Evolutionary conservation across 1,284 basidiomycete species (phyloP), one percentile per base, ranked within the genome.

Genomic region (Malassezia sp.): DNA sequence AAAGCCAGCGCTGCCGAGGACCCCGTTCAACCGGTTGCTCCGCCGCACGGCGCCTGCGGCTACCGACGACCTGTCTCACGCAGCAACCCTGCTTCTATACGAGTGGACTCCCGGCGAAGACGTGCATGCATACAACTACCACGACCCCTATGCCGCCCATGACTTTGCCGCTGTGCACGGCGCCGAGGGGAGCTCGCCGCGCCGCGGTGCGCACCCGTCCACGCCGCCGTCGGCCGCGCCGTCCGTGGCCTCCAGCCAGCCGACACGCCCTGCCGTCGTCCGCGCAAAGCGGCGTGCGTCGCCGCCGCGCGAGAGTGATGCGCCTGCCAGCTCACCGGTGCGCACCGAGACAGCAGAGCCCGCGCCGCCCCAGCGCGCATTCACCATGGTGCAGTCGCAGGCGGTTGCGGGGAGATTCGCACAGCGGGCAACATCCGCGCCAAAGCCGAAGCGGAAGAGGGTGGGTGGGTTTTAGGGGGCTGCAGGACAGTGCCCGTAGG

Each of bases 401-500:
- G 23, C 24, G 8, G 48, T 34, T 31, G 42, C 42, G 2, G 48
- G 48, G 14, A 36, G 48, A 20, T 50, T 43, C 24, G 48, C 30
- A 5, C 42, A 40, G 38, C 36, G 41, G 8, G 8, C 42, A 4
- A 8, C 31, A 6, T 24, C 24, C 2, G 18, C 15, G 3, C 12
- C 33, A 14, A 18, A 32, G 22, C 37, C 42, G 4, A 42, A 32
- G 38, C 42, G 42, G 15, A 39, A 38, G 27, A 50, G 45, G 31
- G 20, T 45, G 32, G 43, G 48, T 15, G 48, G 48, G 5, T 50
- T 50, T 26, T 50, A 44, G 36, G 5, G n/a, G n/a, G n/a, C n/a
- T n/a, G n/a, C 12, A n/a, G n/a, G n/a, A n/a, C n/a, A n/a, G n/a
- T n/a, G n/a, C n/a, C n/a, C n/a, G n/a, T n/a, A n/a, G n/a, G n/a